Evolutionary conservation across 768 basidiomycete species (phyloP).

Genomic region (Boletus rubroflammeus): DNA sequence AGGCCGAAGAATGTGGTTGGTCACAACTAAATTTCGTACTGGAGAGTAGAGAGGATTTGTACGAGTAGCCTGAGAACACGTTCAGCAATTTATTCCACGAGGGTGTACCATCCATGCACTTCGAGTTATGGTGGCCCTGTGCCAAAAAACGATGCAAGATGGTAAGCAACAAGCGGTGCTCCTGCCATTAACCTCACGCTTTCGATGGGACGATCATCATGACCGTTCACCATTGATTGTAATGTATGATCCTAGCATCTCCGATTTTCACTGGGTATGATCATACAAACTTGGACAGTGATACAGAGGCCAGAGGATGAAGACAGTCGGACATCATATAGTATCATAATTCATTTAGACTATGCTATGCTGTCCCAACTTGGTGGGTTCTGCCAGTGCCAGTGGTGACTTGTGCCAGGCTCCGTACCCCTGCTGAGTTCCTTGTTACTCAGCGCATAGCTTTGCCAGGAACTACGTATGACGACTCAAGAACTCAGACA

Average conservation of each 20-base stretch:
- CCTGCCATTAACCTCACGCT: no score
- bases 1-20: constrained; percentile 37
- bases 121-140: neutral
- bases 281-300: no score
- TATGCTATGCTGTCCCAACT: no score
- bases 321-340: neutral
- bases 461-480: neutral
- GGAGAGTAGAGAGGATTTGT: neutral
- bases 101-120: neutral
- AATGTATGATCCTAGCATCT: no score
- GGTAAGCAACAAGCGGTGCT: no score
- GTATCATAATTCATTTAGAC: neutral
- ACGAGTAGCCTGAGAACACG: neutral
- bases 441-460: neutral
- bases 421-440: neutral
- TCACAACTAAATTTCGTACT: constrained; percentile 28
- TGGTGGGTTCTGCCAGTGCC: no score
- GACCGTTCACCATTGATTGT: no score
- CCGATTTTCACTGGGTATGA: no score
- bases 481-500: neutral
- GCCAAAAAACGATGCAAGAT: no score
- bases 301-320: no score
- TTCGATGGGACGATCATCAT: no score
- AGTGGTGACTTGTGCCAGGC: no score
- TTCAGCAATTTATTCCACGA: neutral